A percentile compares a stretch with the other conserved stretches of the same genome.
These are phyloP conservation scores for Sporothrix humicola DNA, from an alignment of 2,329 filamentous ascomycete species.

Conservation along the genomic window DNA sequence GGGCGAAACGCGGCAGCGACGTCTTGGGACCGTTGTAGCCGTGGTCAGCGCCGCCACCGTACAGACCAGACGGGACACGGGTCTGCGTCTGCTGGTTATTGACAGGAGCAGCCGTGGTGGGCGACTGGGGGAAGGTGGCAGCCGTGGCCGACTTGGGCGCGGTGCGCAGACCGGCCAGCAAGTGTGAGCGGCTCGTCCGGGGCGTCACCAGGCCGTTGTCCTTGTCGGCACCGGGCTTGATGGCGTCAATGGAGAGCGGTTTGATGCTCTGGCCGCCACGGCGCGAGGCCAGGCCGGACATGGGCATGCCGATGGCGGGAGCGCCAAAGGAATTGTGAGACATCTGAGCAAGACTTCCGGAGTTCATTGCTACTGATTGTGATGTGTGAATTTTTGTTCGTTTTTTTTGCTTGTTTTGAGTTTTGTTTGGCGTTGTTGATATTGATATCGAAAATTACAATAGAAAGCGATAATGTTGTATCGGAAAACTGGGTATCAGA, in stretches of 20 bases:
- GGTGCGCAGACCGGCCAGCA: conserved; percentile 90
- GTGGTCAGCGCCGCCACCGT: conserved; percentile 50
- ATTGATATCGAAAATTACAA: conserved; percentile 2
- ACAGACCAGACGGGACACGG: conserved; percentile 52
- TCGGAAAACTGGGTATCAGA: conserved; percentile 27
- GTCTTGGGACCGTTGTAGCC: conserved; percentile 62
- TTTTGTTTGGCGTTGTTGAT: not conserved
- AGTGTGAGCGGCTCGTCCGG: conserved; percentile 90
- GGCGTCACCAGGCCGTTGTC: conserved; percentile 78
- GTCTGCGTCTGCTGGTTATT: conserved; percentile 49
- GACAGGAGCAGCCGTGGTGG: conserved; percentile 50
- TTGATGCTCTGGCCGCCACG: conserved; percentile 89
- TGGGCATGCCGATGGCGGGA: conserved; percentile 74
- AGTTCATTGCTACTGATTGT: conserved; percentile 71
- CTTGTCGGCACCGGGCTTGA: conserved; percentile 71
- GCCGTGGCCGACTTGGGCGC: conserved; percentile 85
- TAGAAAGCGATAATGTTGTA: conserved; percentile 3
- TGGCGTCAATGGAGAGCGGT: conserved; percentile 78
- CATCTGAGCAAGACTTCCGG: conserved; percentile 99
- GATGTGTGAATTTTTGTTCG: not conserved
- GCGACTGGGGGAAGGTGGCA: conserved; percentile 63
- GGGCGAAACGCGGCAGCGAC: conserved; percentile 55
- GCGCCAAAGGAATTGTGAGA: conserved; percentile 81
- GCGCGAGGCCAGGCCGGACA: conserved; percentile 79
- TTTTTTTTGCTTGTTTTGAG: not conserved